These are phyloP conservation scores for Oidiodendron maius DNA, from an alignment of 495 filamentous ascomycete species.

Conservation along the genomic window DNA sequence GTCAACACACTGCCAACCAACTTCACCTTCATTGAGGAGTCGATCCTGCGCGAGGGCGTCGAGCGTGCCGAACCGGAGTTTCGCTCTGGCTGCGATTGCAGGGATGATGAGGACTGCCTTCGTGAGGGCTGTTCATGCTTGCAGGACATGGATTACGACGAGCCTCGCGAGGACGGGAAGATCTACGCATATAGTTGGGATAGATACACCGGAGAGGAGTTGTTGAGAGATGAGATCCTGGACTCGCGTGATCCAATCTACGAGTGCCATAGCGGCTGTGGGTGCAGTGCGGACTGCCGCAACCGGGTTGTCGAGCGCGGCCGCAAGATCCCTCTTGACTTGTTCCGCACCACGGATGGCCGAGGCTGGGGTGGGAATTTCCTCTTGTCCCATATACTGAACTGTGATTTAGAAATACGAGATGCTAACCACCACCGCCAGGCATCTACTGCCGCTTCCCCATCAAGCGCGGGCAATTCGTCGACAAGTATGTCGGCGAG, in stretches of 20 bases:
- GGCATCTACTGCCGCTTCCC: constrained; percentile 63
- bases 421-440: constrained; percentile 19
- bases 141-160: constrained; percentile 32
- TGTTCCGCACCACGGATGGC: constrained; percentile 64
- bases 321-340: constrained; percentile 65
- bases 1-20: constrained; percentile 39
- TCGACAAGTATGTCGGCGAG: constrained; percentile 86
- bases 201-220: constrained; percentile 35
- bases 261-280: constrained; percentile 75
- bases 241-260: constrained; percentile 57
- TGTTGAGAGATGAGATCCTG: constrained; percentile 39
- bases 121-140: constrained; percentile 45
- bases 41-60: constrained; percentile 37
- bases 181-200: constrained; percentile 35
- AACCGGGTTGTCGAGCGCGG: constrained; percentile 80
- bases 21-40: constrained; percentile 49
- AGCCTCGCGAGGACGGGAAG: constrained; percentile 17
- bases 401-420: constrained; percentile 8
- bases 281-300: constrained; percentile 60
- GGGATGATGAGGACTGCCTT: constrained; percentile 39
- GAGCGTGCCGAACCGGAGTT: constrained; percentile 40
- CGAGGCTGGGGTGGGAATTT: constrained; percentile 71
- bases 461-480: constrained; percentile 74
- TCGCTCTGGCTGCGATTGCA: constrained; percentile 48
- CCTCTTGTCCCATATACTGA: background rate